These are phyloP conservation scores for Flaveria robusta DNA, from an alignment of 129 eudicot genomes.

Conservation along the genomic window DNA sequence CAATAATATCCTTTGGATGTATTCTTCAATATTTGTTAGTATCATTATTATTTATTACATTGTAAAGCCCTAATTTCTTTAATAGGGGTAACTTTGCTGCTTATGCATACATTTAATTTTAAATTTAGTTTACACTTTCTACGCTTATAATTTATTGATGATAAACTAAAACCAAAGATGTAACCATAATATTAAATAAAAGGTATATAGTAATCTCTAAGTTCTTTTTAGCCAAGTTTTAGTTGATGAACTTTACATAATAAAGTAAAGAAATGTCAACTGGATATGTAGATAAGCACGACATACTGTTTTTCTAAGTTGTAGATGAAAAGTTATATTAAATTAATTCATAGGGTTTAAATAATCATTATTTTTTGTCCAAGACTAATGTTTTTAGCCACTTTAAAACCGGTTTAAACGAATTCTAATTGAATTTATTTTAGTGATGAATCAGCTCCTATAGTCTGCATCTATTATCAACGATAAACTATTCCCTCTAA, in stretches of 20 bases:
- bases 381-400: too few relatives aligned
- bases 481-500: too few relatives aligned
- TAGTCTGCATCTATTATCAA: too few relatives aligned
- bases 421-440: too few relatives aligned
- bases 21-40: too few relatives aligned
- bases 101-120: background rate
- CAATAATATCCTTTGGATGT: too few relatives aligned
- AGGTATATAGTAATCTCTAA: background rate
- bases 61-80: too few relatives aligned
- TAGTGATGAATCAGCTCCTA: too few relatives aligned
- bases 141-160: background rate
- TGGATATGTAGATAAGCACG: conserved; percentile 11
- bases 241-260: conserved; percentile 2
- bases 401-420: too few relatives aligned
- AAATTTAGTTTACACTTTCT: background rate
- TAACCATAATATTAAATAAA: background rate
- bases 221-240: background rate
- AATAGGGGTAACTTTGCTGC: background rate
- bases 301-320: background rate
- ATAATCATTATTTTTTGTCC: too few relatives aligned
- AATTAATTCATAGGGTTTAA: background rate
- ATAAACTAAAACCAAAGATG: background rate
- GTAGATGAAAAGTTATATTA: background rate
- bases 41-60: too few relatives aligned
- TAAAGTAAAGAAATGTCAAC: background rate